Conservation (phyloP, 495 filamentous ascomycete genomes). For the Gamarada debralockiae region DNA sequence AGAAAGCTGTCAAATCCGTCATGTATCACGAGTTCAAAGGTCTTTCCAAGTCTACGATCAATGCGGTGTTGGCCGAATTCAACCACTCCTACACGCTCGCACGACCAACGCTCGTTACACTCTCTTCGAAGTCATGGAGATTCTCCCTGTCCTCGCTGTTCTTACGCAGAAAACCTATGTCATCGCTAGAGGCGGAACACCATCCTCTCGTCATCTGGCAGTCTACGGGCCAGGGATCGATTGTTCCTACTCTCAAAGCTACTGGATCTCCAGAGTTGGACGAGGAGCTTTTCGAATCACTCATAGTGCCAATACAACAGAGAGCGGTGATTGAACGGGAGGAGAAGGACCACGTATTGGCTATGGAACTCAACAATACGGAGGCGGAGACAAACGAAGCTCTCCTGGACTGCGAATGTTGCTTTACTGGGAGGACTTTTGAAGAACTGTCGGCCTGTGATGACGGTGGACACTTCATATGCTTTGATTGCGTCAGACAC, state of each 20-base stretch:
- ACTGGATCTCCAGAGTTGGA: conserved; percentile 81
- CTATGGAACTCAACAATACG: conserved; percentile 63
- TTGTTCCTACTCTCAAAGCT: conserved; percentile 56
- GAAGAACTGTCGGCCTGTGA: conserved; percentile 78
- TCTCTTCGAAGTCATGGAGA: conserved; percentile 81
- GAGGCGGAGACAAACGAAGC: conserved; percentile 70
- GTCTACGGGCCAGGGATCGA: conserved; percentile 41
- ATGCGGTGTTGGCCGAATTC: conserved; percentile 83
- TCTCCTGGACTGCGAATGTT: conserved; percentile 88
- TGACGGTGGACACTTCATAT: conserved; percentile 71
- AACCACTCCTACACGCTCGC: conserved; percentile 86
- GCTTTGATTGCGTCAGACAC: conserved; percentile 76
- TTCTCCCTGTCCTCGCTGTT: conserved; percentile 74
- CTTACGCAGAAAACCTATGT: conserved; percentile 60
- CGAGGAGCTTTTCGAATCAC: conserved; percentile 63
- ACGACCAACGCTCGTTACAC: conserved; percentile 65
- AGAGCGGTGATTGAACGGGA: conserved; percentile 54
- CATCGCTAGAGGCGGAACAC: conserved; percentile 45
- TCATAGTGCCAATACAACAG: conserved; percentile 61
- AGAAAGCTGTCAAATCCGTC: conserved; percentile 57
- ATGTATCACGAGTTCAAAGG: conserved; percentile 77
- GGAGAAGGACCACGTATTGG: conserved; percentile 56
- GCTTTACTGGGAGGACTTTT: conserved; percentile 72
- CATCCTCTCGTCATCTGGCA: conserved; percentile 67
- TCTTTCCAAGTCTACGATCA: conserved; percentile 73